A percentile compares a stretch with the other conserved stretches of the same genome.
Conservation (phyloP, 139 green algal genomes). For the Pseudopediastrum boryanum region DNA sequence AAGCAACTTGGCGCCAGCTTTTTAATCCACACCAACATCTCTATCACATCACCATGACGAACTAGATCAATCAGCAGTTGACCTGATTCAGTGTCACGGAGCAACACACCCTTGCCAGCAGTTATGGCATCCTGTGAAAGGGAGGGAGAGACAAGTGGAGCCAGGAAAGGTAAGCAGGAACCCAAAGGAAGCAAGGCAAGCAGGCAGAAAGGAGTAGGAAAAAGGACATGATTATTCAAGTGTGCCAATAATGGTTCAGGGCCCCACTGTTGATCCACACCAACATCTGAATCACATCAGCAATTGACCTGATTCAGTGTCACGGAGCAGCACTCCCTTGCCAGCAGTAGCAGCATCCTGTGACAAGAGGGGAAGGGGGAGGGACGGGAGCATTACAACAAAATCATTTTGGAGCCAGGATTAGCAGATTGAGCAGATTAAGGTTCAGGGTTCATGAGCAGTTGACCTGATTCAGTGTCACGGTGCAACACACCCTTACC, state of each 20-base stretch:
- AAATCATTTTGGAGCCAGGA: too few species aligned
- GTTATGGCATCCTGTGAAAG: constrained; percentile 6
- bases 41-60: constrained; percentile 52
- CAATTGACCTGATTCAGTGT: constrained; percentile 59
- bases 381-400: too few species aligned
- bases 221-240: too few species aligned
- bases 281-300: constrained; percentile 51
- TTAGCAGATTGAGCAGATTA: too few species aligned
- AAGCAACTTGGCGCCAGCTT: too few species aligned
- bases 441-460: constrained; percentile 54
- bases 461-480: constrained; percentile 56
- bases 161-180: too few species aligned
- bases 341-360: constrained; percentile 10
- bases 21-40: constrained; percentile 56
- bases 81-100: constrained; percentile 51
- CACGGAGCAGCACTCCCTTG: constrained; percentile 30
- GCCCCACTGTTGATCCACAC: constrained; percentile 54
- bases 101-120: constrained; percentile 26
- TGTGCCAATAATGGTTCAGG: too few species aligned
- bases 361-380: too few species aligned
- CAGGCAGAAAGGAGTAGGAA: too few species aligned
- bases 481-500: constrained; percentile 35
- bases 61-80: constrained; percentile 60
- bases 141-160: too few species aligned
- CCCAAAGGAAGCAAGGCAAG: too few species aligned